Evolutionary conservation across 2,329 filamentous ascomycete species (phyloP), one percentile per base, ranked within the genome.

Genomic region (Colletotrichum sp.): DNA sequence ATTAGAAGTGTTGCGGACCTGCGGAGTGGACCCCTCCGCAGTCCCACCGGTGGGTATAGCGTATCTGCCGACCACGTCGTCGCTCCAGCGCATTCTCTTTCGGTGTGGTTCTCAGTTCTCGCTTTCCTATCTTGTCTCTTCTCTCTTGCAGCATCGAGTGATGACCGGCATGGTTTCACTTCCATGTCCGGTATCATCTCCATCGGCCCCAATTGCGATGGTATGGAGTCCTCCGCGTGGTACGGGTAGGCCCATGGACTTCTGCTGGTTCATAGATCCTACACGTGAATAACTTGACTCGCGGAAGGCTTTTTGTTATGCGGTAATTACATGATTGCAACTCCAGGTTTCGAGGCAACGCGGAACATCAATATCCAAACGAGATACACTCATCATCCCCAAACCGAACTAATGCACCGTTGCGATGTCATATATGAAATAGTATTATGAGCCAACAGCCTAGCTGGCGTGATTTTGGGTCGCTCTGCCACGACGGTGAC

Each of bases 1-100:
- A 73, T 70, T 3, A 69, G 21, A 18, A 21, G n/a, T 10, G 39
- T 9, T 39, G 65, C 39, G 21, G 28, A 63, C 30, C 30, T 73
- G 71, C 71, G 71, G 71, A 21, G 65, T 68, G 65, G 65, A 73
- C 28, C 49, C 63, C 24, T 72, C 70, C 70, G 64, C 64, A 68
- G 70, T 68, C 70, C 70, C 70, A 59, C 52, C 28, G 21, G 55
- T 70, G 36, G 59, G 8, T 16, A 59, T 21, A 9, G 28, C 15
- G 24, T 13, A 36, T 63, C 36, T 68, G 66, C 30, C 65, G 21
- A 36, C 30, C 65, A 30, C 32, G 44, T 57, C 49, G 18, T 60
- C 8, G 4, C 44, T 26, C 34, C 44, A n/a, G n/a, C 6, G 10
- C n/a, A 55, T 44, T 67, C 34, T 32, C 9, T 16, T 68, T 68